These are phyloP conservation scores for Phialophora macrospora DNA, from an alignment of 2,329 filamentous ascomycete species.

Conservation along the genomic window DNA sequence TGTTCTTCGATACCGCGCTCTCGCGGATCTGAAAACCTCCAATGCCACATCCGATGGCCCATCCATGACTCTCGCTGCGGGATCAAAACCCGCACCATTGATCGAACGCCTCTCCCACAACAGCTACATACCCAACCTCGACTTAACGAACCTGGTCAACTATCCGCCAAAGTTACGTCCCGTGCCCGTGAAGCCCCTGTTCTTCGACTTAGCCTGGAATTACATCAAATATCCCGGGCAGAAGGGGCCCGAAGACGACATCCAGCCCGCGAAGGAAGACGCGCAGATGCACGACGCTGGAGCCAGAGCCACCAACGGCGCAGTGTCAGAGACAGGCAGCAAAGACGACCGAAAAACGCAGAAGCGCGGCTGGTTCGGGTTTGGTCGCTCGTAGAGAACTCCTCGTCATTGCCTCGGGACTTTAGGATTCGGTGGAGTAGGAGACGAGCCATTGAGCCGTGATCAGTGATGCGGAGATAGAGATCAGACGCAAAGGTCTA, in stretches of 20 bases:
- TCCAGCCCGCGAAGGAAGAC: background rate
- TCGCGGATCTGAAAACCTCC: constrained; percentile 74
- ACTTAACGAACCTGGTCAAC: constrained; percentile 79
- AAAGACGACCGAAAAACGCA: constrained; percentile 16
- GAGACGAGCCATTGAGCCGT: background rate
- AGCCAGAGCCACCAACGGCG: background rate
- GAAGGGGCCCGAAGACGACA: constrained; percentile 19
- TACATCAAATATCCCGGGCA: constrained; percentile 89
- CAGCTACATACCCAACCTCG: constrained; percentile 66
- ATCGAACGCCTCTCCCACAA: constrained; percentile 78
- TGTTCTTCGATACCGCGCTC: constrained; percentile 78
- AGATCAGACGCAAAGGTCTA: background rate
- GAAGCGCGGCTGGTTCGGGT: constrained; percentile 38
- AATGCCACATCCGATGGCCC: constrained; percentile 40
- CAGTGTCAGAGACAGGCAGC: background rate
- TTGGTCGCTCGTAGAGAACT: background rate
- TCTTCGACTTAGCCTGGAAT: constrained; percentile 96
- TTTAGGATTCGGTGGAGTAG: background rate
- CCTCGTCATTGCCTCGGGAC: background rate
- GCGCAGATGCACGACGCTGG: constrained; percentile 8
- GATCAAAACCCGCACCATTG: constrained; percentile 60
- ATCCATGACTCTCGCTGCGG: constrained; percentile 20
- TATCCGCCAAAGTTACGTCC: constrained; percentile 84
- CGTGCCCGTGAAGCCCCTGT: constrained; percentile 91
- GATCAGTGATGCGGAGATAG: background rate